Conservation (phyloP, 75 land plant species). For the Selaginella tamariscina region DNA sequence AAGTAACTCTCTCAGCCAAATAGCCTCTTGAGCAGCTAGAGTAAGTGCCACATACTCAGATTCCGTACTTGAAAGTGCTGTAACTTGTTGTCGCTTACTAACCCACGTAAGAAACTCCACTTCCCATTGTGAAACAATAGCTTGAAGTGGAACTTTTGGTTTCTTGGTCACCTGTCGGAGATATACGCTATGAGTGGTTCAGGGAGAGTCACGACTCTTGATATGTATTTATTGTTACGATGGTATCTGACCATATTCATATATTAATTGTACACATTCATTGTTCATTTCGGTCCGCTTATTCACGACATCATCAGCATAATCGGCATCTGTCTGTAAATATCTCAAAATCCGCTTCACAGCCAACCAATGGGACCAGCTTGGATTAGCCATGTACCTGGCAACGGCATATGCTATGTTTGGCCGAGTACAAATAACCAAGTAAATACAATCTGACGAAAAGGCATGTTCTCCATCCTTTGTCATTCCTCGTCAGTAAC, state of each 20-base stretch:
- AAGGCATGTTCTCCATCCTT: not conserved
- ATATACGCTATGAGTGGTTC: not conserved
- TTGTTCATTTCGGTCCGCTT: too few relatives aligned
- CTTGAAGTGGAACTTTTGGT: not conserved
- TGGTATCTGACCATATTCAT: not conserved
- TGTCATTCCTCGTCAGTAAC: not conserved
- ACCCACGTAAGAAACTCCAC: not conserved
- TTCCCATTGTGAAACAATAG: not conserved
- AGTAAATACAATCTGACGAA: not conserved
- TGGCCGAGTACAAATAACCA: not conserved
- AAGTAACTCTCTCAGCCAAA: not conserved
- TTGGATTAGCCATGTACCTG: not conserved
- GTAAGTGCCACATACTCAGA: not conserved
- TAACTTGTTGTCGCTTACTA: not conserved
- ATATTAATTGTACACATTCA: too few relatives aligned
- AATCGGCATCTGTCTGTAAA: not conserved
- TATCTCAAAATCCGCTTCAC: not conserved
- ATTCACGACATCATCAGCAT: too few relatives aligned
- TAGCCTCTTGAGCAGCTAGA: not conserved
- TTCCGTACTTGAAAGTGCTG: conserved; percentile 1
- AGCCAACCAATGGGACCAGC: not conserved
- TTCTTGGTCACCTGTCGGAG: not conserved
- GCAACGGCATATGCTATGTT: not conserved
- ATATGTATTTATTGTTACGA: too few relatives aligned
- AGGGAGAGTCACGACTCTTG: too few relatives aligned